Conservation (phyloP, 108 stramenopile species). For the Skeletonema marinoi region DNA sequence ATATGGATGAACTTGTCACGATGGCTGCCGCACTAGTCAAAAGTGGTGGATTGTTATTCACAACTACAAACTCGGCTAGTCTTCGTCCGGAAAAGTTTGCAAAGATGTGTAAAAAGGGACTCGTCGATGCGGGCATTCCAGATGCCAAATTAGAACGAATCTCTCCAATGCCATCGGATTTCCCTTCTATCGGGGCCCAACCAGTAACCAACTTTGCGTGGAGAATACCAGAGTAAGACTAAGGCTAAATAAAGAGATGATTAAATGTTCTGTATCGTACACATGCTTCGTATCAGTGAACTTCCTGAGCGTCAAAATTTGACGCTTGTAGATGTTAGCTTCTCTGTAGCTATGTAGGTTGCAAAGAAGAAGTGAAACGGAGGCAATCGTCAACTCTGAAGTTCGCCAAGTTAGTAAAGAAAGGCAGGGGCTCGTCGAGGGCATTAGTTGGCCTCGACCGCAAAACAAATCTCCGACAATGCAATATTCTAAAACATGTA, state of each 20-base stretch:
- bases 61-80: constrained; percentile 75
- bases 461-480: background rate
- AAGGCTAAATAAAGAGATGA: too few species aligned
- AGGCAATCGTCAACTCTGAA: background rate
- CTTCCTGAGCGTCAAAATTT: too few species aligned
- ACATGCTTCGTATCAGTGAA: too few species aligned
- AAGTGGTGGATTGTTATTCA: constrained; percentile 72
- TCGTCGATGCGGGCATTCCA: constrained; percentile 60
- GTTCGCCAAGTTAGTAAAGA: background rate
- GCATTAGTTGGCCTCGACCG: background rate
- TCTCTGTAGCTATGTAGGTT: background rate
- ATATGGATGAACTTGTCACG: constrained; percentile 75
- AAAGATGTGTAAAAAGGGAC: constrained; percentile 62
- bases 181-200: constrained; percentile 67
- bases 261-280: too few species aligned
- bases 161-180: constrained; percentile 83
- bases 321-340: too few species aligned
- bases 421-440: background rate
- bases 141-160: constrained; percentile 73
- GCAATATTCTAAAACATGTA: background rate
- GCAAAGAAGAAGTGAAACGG: too few species aligned
- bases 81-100: constrained; percentile 73
- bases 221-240: constrained; percentile 15
- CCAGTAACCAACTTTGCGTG: constrained; percentile 75
- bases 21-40: constrained; percentile 82